Conservation (phyloP, 345 rosid genomes). For the Eucalyptus camaldulensis region DNA sequence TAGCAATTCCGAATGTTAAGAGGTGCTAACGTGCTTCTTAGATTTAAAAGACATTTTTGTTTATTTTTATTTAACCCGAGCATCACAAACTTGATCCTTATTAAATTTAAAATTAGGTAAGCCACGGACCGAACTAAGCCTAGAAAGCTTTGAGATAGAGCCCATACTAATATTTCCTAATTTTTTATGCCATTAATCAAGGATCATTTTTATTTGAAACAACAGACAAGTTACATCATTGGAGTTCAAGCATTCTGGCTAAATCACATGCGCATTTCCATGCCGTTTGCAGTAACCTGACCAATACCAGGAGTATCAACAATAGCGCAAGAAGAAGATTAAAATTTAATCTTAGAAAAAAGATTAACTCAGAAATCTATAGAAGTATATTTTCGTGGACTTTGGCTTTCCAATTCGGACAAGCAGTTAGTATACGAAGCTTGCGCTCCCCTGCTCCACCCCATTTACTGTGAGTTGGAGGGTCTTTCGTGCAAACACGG, state of each 20-base stretch:
- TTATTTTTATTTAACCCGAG: neutral
- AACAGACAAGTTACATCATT: neutral
- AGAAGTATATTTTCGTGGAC: no score
- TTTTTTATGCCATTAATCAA: neutral
- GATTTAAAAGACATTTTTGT: neutral
- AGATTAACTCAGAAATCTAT: no score
- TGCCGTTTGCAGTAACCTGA: neutral
- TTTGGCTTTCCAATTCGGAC: no score
- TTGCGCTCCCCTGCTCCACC: no score
- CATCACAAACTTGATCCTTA: neutral
- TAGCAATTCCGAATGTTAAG: neutral
- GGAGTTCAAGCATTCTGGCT: neutral
- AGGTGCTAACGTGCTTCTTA: neutral
- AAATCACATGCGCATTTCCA: no score
- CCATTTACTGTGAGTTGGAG: no score
- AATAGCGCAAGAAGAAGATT: neutral
- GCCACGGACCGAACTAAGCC: neutral
- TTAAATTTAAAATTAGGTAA: neutral
- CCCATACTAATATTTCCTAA: neutral
- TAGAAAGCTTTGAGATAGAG: neutral
- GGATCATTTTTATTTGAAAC: neutral
- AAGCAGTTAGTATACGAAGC: no score
- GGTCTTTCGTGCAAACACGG: neutral
- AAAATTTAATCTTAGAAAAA: no score
- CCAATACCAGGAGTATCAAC: neutral